Conservation (phyloP, 805 yeast genomes). For the Lachancea nothofagi region DNA sequence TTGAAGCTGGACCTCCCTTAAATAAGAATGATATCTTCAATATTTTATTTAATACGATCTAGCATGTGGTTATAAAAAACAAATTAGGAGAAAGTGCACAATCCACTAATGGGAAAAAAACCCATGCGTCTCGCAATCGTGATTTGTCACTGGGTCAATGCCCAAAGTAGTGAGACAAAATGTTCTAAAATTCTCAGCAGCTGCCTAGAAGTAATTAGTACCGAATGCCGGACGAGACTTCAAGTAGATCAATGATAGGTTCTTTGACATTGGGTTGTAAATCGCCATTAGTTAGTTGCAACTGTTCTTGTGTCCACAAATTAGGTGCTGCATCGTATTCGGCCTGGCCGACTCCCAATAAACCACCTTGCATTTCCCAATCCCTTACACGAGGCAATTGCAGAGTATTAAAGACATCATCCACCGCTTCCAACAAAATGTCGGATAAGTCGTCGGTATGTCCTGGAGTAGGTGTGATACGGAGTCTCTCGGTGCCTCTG, state of each 20-base stretch:
- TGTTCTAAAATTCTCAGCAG: background rate
- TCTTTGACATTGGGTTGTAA: constrained; percentile 62
- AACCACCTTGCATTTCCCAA: constrained; percentile 81
- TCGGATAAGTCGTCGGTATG: constrained; percentile 75
- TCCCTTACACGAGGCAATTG: constrained; percentile 67
- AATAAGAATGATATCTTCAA: constrained; percentile 4
- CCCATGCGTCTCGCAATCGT: no score
- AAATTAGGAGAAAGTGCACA: constrained; percentile 2
- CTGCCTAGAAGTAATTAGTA: background rate
- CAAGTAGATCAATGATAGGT: constrained; percentile 58
- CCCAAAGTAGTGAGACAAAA: no score
- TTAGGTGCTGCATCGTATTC: constrained; percentile 47
- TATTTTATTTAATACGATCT: background rate
- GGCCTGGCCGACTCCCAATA: constrained; percentile 77
- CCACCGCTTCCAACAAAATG: constrained; percentile 70
- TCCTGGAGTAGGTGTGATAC: constrained; percentile 99
- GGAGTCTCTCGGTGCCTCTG: constrained; percentile 88
- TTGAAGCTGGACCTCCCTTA: no score
- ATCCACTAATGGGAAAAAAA: background rate
- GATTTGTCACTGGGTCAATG: no score
- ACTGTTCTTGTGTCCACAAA: constrained; percentile 84
- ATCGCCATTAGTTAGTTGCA: constrained; percentile 55
- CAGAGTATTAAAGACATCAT: constrained; percentile 71
- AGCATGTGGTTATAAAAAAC: constrained; percentile 3
- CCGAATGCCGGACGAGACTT: constrained; percentile 60